Conservation (phyloP, 1,284 basidiomycete species). For the Moesziomyces sp. region DNA sequence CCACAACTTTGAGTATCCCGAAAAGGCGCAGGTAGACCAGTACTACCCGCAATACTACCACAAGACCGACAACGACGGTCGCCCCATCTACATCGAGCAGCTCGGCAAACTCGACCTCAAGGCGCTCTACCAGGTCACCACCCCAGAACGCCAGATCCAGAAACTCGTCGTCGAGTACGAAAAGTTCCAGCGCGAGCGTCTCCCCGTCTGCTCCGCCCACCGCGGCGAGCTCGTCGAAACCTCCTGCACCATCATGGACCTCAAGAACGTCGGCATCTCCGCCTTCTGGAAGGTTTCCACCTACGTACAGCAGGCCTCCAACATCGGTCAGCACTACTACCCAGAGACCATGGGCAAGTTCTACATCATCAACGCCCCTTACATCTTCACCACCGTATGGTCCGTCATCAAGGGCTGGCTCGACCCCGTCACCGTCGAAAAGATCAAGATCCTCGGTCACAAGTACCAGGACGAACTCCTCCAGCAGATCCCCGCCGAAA, state of each 20-base stretch:
- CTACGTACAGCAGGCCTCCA: conserved; percentile 83
- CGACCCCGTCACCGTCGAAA: conserved; percentile 91
- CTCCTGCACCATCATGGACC: conserved; percentile 97
- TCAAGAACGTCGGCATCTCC: conserved; percentile 81
- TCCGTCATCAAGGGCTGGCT: conserved; percentile 89
- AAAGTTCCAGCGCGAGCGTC: conserved; percentile 75
- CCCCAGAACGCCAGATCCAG: conserved; percentile 87
- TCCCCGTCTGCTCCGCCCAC: conserved; percentile 82
- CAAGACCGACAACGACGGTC: conserved; percentile 95
- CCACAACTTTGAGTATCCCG: conserved; percentile 86
- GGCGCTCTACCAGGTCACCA: conserved; percentile 76
- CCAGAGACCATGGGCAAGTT: conserved; percentile 89
- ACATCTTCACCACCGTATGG: conserved; percentile 91
- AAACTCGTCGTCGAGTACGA: conserved; percentile 95
- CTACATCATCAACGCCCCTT: conserved; percentile 85
- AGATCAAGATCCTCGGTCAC: conserved; percentile 70
- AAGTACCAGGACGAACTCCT: conserved; percentile 57
- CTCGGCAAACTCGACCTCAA: conserved; percentile 89
- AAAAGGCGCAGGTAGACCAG: conserved; percentile 84
- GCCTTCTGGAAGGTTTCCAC: conserved; percentile 89
- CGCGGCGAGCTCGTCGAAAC: conserved; percentile 91
- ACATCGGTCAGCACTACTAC: conserved; percentile 87
- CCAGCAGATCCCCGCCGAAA: conserved; percentile 77
- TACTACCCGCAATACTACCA: conserved; percentile 96
- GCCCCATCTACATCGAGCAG: conserved; percentile 93